Evolutionary conservation across 257 asterid genomes (phyloP), one percentile per base, ranked within the genome.

Genomic region (Capsicum baccatum): DNA sequence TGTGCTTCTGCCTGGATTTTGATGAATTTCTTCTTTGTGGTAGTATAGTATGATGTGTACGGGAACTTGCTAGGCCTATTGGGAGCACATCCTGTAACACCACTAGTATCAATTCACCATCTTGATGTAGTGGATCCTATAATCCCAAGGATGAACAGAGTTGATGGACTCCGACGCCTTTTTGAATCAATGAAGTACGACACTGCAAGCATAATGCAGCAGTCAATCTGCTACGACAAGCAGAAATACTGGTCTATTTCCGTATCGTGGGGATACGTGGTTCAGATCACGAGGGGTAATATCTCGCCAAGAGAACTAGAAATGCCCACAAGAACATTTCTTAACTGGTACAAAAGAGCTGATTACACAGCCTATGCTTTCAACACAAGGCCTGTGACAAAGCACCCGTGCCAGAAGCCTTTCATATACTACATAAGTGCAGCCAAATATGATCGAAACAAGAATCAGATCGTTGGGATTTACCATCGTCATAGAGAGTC

Each of bases 351-450:
- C 39, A 86, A 66, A 59, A 81, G 95, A 81, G 97, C 98, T 0
- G 99, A 95, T 84, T 92, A 92, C 89, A 94, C 93, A 1, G 98
- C 94, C 3, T 94, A 92, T 71, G 93, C 98, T 17, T 95, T 95
- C 97, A 94, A 95, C 91, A 92, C 98, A 9, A 91, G 99, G 87
- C 97, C 98, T 3, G 95, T 94, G 62, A 89, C 93, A 1, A 91
- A 90, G 84, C 94, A 95, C 83, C 99, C 99, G 0, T 95, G 99
- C 83, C 97, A 94, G 87, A 94, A 94, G 86, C 99, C 97, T 13
- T 92, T 89, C 87, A 60, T 91, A 68, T 94, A 86, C 82, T 94
- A 92, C 92, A 80, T 94, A 86, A 87, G 86, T 88, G 69, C 92
- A 1, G 88, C 92, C 0, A 92, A 57, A 59, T 94, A 89, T 74